These are phyloP conservation scores for Pythium oligandrum DNA, from an alignment of 352 stramenopile species.

Conservation along the genomic window DNA sequence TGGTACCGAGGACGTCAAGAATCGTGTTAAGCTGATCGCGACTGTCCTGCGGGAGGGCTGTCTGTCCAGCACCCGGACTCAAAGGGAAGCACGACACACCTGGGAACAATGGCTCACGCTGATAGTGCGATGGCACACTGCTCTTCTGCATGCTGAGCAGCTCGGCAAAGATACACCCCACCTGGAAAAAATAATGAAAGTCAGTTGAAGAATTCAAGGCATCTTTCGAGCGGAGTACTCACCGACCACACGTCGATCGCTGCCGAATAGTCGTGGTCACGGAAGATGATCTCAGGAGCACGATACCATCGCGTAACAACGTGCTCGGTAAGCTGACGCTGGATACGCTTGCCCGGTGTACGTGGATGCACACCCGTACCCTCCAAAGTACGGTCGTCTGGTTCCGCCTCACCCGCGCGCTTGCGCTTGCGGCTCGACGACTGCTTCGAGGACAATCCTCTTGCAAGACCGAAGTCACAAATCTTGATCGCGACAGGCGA, in stretches of 20 bases:
- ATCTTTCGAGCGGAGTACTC: slow-evolving; percentile 20
- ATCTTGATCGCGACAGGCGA: slow-evolving; percentile 86
- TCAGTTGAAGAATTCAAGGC: neutral
- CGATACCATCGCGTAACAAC: slow-evolving; percentile 95
- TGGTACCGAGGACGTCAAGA: slow-evolving; percentile 82
- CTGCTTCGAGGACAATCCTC: slow-evolving; percentile 58
- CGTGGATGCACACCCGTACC: slow-evolving; percentile 65
- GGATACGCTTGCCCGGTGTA: slow-evolving; percentile 70
- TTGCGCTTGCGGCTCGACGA: slow-evolving; percentile 58
- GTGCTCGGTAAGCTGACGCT: slow-evolving; percentile 92
- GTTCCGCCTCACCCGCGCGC: slow-evolving; percentile 29
- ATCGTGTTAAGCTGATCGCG: slow-evolving; percentile 86
- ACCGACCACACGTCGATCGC: slow-evolving; percentile 88
- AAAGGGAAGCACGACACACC: slow-evolving; percentile 90
- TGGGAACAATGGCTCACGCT: slow-evolving; percentile 92
- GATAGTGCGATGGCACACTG: slow-evolving; percentile 92
- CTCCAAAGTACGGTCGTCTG: slow-evolving; percentile 58
- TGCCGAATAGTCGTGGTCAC: slow-evolving; percentile 83
- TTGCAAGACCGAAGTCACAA: slow-evolving; percentile 79
- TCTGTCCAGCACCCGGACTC: slow-evolving; percentile 68
- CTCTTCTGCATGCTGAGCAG: slow-evolving; percentile 96
- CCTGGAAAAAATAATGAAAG: slow-evolving; percentile 21
- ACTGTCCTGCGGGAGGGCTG: slow-evolving; percentile 76
- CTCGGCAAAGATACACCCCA: slow-evolving; percentile 95
- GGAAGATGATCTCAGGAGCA: slow-evolving; percentile 93